Evolutionary conservation across 2,329 filamentous ascomycete species (phyloP).

Genomic region (Zasmidium citrigriseum): DNA sequence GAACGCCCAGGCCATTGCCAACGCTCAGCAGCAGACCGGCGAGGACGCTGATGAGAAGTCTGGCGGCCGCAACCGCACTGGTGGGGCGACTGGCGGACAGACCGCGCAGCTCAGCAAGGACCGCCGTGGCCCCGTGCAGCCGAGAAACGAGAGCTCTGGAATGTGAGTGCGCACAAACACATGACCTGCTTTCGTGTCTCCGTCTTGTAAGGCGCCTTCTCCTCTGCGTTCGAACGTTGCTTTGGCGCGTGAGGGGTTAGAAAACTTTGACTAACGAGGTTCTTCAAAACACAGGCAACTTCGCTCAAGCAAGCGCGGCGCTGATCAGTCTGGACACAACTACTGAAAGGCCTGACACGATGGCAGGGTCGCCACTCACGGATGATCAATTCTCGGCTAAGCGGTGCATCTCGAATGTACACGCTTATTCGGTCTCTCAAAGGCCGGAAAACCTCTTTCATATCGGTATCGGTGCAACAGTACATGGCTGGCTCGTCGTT

Average conservation of each 20-base stretch:
- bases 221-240: conserved; percentile 76
- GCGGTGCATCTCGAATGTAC: conserved; percentile 22
- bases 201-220: conserved; percentile 80
- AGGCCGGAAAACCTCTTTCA: conserved; percentile 27
- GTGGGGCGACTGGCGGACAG: conserved; percentile 59
- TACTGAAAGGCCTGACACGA: conserved; percentile 47
- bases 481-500: conserved; percentile 29
- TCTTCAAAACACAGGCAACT: conserved; percentile 49
- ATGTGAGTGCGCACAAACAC: conserved; percentile 83
- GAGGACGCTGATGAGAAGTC: conserved; percentile 73
- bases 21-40: conserved; percentile 62
- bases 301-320: conserved; percentile 53
- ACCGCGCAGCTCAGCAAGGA: conserved; percentile 62
- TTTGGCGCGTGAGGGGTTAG: conserved; percentile 67
- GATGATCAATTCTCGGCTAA: conserved; percentile 26
- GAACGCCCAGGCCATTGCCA: conserved; percentile 93
- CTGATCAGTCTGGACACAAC: conserved; percentile 49
- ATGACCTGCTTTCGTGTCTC: conserved; percentile 35
- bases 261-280: conserved; percentile 47
- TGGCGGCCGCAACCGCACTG: conserved; percentile 62
- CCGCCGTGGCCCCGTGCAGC: conserved; percentile 72
- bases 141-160: conserved; percentile 85
- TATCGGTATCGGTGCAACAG: conserved; percentile 34
- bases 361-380: conserved; percentile 41
- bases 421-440: conserved; percentile 20